A percentile compares a stretch with the other conserved stretches of the same genome.
These are phyloP conservation scores for Nelumbo lutea DNA, from an alignment of 164 flowering plant species.

Conservation along the genomic window DNA sequence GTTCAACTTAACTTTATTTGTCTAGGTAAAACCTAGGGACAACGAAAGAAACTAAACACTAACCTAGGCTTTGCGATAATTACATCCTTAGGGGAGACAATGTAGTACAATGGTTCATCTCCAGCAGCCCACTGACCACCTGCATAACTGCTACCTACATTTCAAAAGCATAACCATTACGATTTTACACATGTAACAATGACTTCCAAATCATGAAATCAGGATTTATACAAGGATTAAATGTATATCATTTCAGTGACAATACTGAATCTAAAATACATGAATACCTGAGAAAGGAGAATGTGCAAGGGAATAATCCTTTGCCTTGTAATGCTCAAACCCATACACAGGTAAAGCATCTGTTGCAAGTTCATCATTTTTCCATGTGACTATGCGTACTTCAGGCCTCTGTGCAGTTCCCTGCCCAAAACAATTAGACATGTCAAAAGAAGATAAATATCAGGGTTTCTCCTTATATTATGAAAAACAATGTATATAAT, in stretches of 20 bases:
- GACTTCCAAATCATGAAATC: background rate
- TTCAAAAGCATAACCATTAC: conserved; percentile 15
- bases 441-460: background rate
- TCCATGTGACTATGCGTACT: conserved; percentile 90
- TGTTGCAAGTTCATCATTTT: conserved; percentile 91
- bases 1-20: too few relatives aligned
- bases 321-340: conserved; percentile 97
- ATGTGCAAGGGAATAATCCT: conserved; percentile 91
- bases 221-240: background rate
- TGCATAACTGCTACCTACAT: conserved; percentile 91
- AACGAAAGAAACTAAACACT: conserved; percentile 7
- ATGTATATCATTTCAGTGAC: background rate
- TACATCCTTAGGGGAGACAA: conserved; percentile 96
- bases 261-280: background rate
- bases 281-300: conserved; percentile 89
- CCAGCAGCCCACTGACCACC: conserved; percentile 99
- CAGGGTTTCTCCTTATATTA: background rate
- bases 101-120: conserved; percentile 91
- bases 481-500: background rate
- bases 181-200: conserved; percentile 2
- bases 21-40: too few relatives aligned
- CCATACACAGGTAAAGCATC: conserved; percentile 98
- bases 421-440: conserved; percentile 31
- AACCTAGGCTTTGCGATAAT: conserved; percentile 98
- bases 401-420: conserved; percentile 98